Percentiles rank a stretch among this genome's conserved stretches.
Evolutionary conservation across 306 rosid genomes (phyloP).

Genomic region (Trifolium subterraneum): DNA sequence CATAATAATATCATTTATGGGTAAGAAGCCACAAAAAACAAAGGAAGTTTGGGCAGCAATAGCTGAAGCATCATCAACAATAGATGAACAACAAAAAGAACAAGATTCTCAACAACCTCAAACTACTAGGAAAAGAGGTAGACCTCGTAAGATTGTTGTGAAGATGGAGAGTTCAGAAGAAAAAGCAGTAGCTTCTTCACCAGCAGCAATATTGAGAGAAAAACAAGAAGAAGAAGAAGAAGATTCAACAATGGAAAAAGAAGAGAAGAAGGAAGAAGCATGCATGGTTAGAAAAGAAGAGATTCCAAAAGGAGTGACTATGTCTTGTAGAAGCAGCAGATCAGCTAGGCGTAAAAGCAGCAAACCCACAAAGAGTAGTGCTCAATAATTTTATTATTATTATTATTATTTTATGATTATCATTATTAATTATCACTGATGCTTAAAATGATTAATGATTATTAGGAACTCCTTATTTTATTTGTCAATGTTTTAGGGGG

Average conservation of each 20-base stretch:
- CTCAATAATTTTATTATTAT: background rate
- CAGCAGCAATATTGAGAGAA: conserved; percentile 7
- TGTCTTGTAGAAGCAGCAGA: conserved; percentile 70
- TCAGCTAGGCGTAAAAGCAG: conserved; percentile 77
- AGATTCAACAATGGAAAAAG: background rate
- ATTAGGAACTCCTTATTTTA: background rate
- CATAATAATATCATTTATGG: conserved; percentile 46
- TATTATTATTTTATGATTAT: background rate
- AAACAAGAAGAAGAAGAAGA: too few relatives aligned
- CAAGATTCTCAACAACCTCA: background rate
- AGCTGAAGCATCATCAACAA: conserved; percentile 73
- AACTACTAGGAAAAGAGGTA: conserved; percentile 76
- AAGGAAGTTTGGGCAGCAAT: conserved; percentile 78
- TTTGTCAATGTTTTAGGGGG: background rate
- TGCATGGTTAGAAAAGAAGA: conserved; percentile 11
- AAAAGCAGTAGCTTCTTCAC: background rate
- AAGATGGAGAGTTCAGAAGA: conserved; percentile 43
- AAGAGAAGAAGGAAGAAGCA: conserved; percentile 31
- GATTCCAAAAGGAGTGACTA: conserved; percentile 27
- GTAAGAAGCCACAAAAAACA: conserved; percentile 75
- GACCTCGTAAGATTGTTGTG: conserved; percentile 76
- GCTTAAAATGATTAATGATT: background rate
- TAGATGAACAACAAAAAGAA: conserved; percentile 51
- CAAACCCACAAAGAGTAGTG: conserved; percentile 90
- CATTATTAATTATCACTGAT: background rate